Evolutionary conservation across 129 eudicot species (phyloP).

Genomic region (Artemisia tridentata): DNA sequence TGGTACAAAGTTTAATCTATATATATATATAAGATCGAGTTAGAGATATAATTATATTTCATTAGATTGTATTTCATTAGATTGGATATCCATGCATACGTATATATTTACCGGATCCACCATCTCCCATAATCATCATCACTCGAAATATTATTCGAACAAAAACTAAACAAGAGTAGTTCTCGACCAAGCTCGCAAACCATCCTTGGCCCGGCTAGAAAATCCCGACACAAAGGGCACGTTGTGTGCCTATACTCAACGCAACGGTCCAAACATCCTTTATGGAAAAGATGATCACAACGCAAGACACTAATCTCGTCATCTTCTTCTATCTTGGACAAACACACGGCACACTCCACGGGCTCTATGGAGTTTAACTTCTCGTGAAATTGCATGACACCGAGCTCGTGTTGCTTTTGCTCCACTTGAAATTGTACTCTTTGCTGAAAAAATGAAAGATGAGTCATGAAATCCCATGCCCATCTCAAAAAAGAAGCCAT

Average conservation of each 20-base stretch:
- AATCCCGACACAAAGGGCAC: slow-evolving; percentile 37
- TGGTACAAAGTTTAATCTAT: no score
- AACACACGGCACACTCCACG: slow-evolving; percentile 30
- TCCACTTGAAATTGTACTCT: slow-evolving; percentile 1
- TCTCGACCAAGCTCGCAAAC: slow-evolving; percentile 26
- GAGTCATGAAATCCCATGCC: slow-evolving; percentile 27
- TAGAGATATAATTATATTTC: no score
- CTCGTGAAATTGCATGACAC: neutral
- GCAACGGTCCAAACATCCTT: slow-evolving; percentile 40
- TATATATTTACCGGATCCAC: slow-evolving; percentile 18
- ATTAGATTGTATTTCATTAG: neutral
- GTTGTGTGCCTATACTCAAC: slow-evolving; percentile 21
- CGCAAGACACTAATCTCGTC: slow-evolving; percentile 26
- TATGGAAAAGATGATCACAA: slow-evolving; percentile 36
- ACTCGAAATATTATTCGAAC: neutral
- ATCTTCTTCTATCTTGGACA: slow-evolving; percentile 31
- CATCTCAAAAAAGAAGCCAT: slow-evolving; percentile 11
- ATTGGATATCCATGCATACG: neutral
- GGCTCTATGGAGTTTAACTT: neutral
- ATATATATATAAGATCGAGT: no score
- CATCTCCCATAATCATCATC: slow-evolving; percentile 19
- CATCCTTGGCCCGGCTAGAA: slow-evolving; percentile 21
- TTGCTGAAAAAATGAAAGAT: slow-evolving; percentile 21
- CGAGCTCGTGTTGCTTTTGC: neutral
- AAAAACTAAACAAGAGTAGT: neutral